Percentiles rank a stretch among this genome's conserved stretches.
Evolutionary conservation across 345 rosid genomes (phyloP).

Genomic region (Alliaria petiolata): DNA sequence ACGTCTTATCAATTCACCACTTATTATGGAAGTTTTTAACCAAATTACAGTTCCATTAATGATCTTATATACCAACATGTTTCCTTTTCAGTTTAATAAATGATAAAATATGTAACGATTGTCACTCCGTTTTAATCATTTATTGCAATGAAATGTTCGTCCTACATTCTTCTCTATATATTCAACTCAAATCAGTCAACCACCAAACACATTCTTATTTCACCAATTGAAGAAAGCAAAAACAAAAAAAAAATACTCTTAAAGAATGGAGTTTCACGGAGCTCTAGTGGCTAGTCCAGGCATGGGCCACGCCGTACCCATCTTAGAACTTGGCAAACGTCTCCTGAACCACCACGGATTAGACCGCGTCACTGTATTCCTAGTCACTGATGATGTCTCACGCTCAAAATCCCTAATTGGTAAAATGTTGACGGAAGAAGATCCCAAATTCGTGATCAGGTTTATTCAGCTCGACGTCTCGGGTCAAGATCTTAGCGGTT

Average conservation of each 20-base stretch:
- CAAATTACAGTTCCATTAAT: neutral
- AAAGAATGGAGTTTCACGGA: conserved; percentile 23
- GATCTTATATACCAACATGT: neutral
- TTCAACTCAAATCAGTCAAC: neutral
- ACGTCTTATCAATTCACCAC: neutral
- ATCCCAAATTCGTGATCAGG: conserved; percentile 24
- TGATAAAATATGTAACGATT: conserved; percentile 3
- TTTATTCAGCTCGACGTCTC: conserved; percentile 26
- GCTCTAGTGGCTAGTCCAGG: conserved; percentile 36
- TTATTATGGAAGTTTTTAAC: neutral
- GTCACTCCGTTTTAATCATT: neutral
- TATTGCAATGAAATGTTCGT: neutral
- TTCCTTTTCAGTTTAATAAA: neutral
- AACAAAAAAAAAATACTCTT: neutral
- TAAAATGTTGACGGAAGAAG: neutral
- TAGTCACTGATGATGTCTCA: conserved; percentile 20
- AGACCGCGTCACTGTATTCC: conserved; percentile 25
- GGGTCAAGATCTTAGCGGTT: conserved; percentile 26
- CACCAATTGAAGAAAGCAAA: neutral
- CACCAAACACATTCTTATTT: conserved; percentile 6
- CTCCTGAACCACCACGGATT: conserved; percentile 21
- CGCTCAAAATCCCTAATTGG: conserved; percentile 13
- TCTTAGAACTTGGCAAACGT: conserved; percentile 29
- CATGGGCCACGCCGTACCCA: conserved; percentile 34
- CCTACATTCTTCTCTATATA: conserved; percentile 5